Conservation (phyloP, 805 yeast genomes). For the Saccharomyces cerevisiae region DNA sequence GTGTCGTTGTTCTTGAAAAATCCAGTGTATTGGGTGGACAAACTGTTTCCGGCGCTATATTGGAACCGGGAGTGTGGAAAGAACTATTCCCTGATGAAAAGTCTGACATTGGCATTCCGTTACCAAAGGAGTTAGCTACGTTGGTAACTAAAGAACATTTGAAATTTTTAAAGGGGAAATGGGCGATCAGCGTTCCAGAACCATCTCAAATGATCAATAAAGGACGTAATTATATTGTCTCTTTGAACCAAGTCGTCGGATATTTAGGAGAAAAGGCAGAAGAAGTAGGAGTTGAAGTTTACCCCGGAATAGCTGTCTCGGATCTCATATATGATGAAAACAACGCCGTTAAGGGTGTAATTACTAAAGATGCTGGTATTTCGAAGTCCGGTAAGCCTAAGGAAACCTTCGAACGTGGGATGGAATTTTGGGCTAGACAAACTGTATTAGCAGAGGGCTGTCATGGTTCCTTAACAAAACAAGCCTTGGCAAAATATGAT, state of each 20-base stretch:
- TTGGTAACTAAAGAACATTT: constrained; percentile 67
- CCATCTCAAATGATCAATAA: constrained; percentile 85
- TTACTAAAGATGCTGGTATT: constrained; percentile 89
- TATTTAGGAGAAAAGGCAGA: constrained; percentile 84
- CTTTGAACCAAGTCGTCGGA: constrained; percentile 72
- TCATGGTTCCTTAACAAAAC: constrained; percentile 85
- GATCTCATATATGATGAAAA: constrained; percentile 56
- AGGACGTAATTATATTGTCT: constrained; percentile 76
- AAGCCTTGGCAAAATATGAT: constrained; percentile 58
- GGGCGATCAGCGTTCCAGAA: constrained; percentile 71
- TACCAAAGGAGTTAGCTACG: constrained; percentile 73
- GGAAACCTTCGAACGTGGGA: constrained; percentile 84
- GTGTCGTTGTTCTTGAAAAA: constrained; percentile 87
- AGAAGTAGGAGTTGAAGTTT: constrained; percentile 86
- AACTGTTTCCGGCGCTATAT: constrained; percentile 85
- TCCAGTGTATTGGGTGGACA: constrained; percentile 92
- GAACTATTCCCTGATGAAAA: constrained; percentile 73
- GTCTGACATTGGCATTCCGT: constrained; percentile 52
- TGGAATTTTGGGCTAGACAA: constrained; percentile 89
- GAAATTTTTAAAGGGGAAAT: constrained; percentile 47
- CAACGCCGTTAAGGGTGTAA: constrained; percentile 66
- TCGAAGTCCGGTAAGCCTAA: constrained; percentile 68
- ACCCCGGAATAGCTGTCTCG: constrained; percentile 81
- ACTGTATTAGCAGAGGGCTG: constrained; percentile 97
- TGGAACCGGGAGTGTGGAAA: constrained; percentile 80